phyloP scores from a whole-genome alignment of 2,329 filamentous ascomycete genomes.

The Colletotrichum tamarilloi region DNA sequence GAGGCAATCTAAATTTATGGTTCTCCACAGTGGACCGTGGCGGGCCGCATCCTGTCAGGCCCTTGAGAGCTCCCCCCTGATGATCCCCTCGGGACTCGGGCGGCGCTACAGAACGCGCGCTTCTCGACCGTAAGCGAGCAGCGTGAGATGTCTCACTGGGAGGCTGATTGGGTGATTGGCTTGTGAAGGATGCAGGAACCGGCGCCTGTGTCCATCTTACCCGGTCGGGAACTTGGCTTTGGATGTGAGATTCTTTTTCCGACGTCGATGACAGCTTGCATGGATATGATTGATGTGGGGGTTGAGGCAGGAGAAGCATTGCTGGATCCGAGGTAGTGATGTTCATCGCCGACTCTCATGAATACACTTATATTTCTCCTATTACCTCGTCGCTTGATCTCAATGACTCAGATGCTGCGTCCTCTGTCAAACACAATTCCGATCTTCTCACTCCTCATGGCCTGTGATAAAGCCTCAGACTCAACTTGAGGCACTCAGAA shows the following conservation, averaged over 20 bases:
- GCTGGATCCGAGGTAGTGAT: no score
- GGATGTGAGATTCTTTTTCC: background rate
- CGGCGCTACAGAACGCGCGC: background rate
- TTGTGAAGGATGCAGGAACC: background rate
- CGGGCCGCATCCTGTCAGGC: background rate
- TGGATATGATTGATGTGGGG: background rate
- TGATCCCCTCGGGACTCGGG: background rate
- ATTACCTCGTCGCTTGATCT: no score
- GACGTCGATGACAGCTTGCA: background rate
- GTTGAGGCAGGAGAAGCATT: no score
- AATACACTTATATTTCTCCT: background rate
- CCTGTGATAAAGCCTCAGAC: no score
- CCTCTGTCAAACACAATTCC: no score
- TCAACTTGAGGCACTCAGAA: no score
- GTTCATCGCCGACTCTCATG: background rate
- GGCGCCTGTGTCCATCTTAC: background rate
- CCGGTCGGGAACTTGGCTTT: background rate
- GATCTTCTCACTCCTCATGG: no score
- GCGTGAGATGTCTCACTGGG: background rate
- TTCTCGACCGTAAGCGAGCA: background rate
- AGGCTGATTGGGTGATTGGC: background rate
- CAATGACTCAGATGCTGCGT: no score
- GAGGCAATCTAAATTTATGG: constrained; percentile 1
- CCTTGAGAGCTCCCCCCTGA: background rate
- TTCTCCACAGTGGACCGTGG: constrained; percentile 12